Evolutionary conservation across 768 basidiomycete species (phyloP), one percentile per base, ranked within the genome.

Genomic region (Leucocoprinus leucothites): DNA sequence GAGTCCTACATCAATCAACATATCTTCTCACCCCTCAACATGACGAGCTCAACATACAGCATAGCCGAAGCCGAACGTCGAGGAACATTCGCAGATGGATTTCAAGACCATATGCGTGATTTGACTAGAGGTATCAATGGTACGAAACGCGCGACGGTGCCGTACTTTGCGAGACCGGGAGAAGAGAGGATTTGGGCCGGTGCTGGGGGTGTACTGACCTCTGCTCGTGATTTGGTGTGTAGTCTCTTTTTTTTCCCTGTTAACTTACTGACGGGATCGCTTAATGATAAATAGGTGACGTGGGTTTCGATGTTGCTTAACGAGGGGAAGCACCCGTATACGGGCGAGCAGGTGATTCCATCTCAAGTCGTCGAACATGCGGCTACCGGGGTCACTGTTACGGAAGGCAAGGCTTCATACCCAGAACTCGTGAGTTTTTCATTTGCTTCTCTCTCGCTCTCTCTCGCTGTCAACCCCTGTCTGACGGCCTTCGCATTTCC

Each of bases 301-400:
- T 78, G 77, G 76, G 60, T 71, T 1, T 68, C 73, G 1, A 74
- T 73, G 69, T 67, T 77, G 0, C 59, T 77, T 16, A 73, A 72
- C 48, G 64, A 71, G 1, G 76, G 75, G 0, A 59, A 67, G 9
- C 71, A 76, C 52, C 75, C 76, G 0, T 60, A 63, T 16, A 73
- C 71, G 1, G 73, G 75, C 53, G 58, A 64, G 41, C 71, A 70
- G 0, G 60, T 77, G 18, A 62, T 77, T 7, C 74, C 76, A 1
- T 58, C 58, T 7, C 65, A 67, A 3, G 62, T 76, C 21, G 58
- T 78, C 0, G 66, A 72, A 13, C 72, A 69, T 40, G 68, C 71
- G 3, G 72, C 74, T 1, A 58, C 65, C 13, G 74, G 76, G 2
- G 61, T 68, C 2, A 65, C 68, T 18, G 71, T 75, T 0, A 57